Base-by-base conservation (phyloP, 1,284 basidiomycete genomes). In the Trametes pubescens region DNA sequence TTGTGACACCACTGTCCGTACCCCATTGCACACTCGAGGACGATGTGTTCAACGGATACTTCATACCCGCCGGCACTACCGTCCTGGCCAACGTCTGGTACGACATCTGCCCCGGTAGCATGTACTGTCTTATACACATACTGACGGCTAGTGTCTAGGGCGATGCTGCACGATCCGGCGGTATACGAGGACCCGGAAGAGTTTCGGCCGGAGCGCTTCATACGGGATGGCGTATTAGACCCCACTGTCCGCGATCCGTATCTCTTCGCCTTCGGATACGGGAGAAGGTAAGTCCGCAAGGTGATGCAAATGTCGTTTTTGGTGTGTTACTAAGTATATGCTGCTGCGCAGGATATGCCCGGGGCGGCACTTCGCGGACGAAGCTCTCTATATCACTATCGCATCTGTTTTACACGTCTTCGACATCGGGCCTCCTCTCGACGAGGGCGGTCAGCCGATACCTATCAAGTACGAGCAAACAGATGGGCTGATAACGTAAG, bases 231-330 rank as follows among this genome's bases (percentile, higher is more conserved):
- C 10, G 38, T 54, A 29, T 58, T 71, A 7, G 57, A 64, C 34
- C 43, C 57, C 1, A 40, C 21, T 1, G 56, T 59, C 0, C 62
- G 37, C 9, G 63, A 62, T 13, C 66, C 68, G 14, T 51, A 51
- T 38, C n/a, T 34, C 4, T 35, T 63, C 57, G 26, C 21, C 6
- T 72, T 81, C 52, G 71, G 71, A 1, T 65, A 52, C 26, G 67
- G 65, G 11, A 21, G 69, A 44, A 57, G 65, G 59, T 57, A n/a
- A 4, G 59, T 43, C 18, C 21, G 24, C 26, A 4, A 4, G 16
- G 2, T 18, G n/a, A n/a, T 38, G 21, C 9, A 11, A 7, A 40
- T 10, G 32, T 10, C n/a, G 29, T 8, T 34, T 0, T 3, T 7
- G 8, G 21, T 6, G 3, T 16, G 2, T 38, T 38, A 38, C 37